phyloP scores from a whole-genome alignment of 2,329 filamentous ascomycete genomes.

The Coniosporium tulheliwenetii region DNA sequence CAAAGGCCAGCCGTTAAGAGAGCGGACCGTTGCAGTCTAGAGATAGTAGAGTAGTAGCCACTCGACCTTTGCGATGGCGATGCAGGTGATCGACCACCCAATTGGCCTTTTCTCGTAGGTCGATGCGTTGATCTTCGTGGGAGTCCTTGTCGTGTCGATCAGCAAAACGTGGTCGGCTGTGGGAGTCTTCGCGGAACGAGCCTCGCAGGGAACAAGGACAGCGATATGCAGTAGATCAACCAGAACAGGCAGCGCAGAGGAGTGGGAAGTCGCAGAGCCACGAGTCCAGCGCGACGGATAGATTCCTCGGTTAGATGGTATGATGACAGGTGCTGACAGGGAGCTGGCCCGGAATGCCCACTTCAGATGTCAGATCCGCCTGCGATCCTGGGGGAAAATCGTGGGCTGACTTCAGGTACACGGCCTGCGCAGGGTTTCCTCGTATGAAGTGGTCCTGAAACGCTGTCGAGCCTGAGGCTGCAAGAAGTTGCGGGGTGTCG shows the following conservation, averaged over 20 bases:
- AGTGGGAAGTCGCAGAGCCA: conserved; percentile 6
- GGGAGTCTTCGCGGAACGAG: conserved; percentile 20
- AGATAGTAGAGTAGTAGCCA: conserved; percentile 6
- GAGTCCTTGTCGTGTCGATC: not conserved
- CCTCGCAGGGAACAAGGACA: conserved; percentile 15
- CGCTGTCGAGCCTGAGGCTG: no score
- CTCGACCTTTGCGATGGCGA: conserved; percentile 20
- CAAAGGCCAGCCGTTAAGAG: conserved; percentile 3
- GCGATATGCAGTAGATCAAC: conserved; percentile 23
- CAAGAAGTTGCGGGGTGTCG: no score
- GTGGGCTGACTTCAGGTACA: conserved; percentile 6
- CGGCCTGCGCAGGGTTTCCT: conserved; percentile 2
- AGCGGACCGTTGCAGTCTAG: conserved; percentile 8
- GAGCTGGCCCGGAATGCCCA: not conserved
- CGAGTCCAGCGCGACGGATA: conserved; percentile 7
- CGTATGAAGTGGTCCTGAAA: no score
- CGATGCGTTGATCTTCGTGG: not conserved
- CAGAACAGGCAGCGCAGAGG: conserved; percentile 7
- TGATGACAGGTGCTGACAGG: not conserved
- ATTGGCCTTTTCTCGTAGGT: not conserved
- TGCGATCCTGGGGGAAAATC: no score
- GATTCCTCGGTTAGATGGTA: conserved; percentile 7
- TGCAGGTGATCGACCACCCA: conserved; percentile 16
- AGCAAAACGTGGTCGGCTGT: conserved; percentile 16
- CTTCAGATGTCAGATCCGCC: no score